Conservation (phyloP, 163 green algal species). For the Scenedesmus sp. region DNA sequence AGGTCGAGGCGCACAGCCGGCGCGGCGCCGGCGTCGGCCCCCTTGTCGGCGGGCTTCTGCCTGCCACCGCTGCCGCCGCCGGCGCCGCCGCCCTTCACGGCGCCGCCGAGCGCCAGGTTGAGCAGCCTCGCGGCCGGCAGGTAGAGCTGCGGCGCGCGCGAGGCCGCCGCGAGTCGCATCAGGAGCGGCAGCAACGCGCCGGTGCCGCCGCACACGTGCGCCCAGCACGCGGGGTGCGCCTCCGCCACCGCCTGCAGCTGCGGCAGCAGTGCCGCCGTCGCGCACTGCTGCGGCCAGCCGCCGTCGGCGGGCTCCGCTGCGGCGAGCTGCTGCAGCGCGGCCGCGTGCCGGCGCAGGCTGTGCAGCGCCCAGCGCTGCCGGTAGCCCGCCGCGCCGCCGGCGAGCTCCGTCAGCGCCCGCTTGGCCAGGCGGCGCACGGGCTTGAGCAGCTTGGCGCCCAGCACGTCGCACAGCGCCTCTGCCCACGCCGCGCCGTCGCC, state of each 20-base stretch:
- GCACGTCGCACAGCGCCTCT: background rate
- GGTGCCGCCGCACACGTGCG: slow-evolving; percentile 16
- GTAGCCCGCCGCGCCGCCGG: slow-evolving; percentile 1
- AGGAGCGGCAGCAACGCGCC: slow-evolving; percentile 34
- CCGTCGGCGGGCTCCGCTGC: background rate
- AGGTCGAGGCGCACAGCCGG: background rate
- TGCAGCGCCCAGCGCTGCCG: slow-evolving; percentile 25
- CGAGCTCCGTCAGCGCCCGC: slow-evolving; percentile 8
- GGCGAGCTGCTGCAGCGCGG: slow-evolving; percentile 12
- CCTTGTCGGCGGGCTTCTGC: background rate
- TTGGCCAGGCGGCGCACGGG: slow-evolving; percentile 11
- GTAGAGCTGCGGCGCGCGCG: slow-evolving; percentile 7
- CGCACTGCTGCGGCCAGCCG: slow-evolving; percentile 37
- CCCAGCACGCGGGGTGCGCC: slow-evolving; percentile 27
- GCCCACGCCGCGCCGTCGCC: background rate
- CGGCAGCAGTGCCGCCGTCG: slow-evolving; percentile 3
- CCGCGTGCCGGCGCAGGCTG: slow-evolving; percentile 8
- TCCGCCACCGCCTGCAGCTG: slow-evolving; percentile 32
- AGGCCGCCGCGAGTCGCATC: slow-evolving; percentile 5
- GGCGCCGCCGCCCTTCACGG: background rate
- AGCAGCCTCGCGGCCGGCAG: slow-evolving; percentile 27
- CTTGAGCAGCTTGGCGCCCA: background rate
- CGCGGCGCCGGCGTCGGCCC: background rate
- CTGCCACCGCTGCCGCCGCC: background rate
- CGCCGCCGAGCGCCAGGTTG: slow-evolving; percentile 17